Percentiles rank a stretch among this genome's conserved stretches.
phyloP scores from a whole-genome alignment of 352 stramenopile genomes.

The Phytophthora lateralis region DNA sequence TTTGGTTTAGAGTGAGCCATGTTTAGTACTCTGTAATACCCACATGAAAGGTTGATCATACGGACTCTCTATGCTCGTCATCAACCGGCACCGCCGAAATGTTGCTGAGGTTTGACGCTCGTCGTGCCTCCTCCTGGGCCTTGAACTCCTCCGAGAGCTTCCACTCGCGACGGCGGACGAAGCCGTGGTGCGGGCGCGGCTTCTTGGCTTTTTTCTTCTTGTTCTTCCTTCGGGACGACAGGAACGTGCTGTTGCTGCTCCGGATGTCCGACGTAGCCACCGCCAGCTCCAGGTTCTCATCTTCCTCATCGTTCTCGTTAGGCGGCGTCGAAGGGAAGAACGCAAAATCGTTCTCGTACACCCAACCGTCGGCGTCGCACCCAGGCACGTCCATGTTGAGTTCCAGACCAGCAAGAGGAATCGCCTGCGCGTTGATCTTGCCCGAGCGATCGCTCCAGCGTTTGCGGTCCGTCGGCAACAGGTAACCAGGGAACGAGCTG shows the following conservation, averaged over 20 bases:
- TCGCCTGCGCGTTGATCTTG: slow-evolving; percentile 71
- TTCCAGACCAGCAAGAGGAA: slow-evolving; percentile 70
- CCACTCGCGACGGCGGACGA: slow-evolving; percentile 79
- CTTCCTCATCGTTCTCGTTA: slow-evolving; percentile 26
- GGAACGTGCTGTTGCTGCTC: slow-evolving; percentile 33
- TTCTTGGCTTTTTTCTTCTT: slow-evolving; percentile 58
- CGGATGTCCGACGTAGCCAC: slow-evolving; percentile 13
- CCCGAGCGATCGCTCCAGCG: slow-evolving; percentile 87
- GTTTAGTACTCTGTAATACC: slow-evolving; percentile 10
- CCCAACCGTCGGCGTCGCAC: slow-evolving; percentile 82
- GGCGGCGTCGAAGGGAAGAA: slow-evolving; percentile 67
- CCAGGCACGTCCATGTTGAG: slow-evolving; percentile 62
- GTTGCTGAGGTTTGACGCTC: slow-evolving; percentile 39
- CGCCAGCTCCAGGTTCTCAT: slow-evolving; percentile 31
- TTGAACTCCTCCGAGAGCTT: slow-evolving; percentile 68
- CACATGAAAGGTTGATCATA: slow-evolving; percentile 13
- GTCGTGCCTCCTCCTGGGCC: slow-evolving; percentile 38
- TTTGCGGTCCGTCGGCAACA: slow-evolving; percentile 80
- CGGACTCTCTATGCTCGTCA: slow-evolving; percentile 35
- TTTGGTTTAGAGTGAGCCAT: not conserved
- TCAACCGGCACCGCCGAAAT: slow-evolving; percentile 46
- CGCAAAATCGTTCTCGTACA: slow-evolving; percentile 87
- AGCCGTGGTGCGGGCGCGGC: slow-evolving; percentile 56
- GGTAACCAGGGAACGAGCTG: slow-evolving; percentile 79
- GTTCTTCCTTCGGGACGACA: slow-evolving; percentile 35